phyloP scores from a whole-genome alignment of 2,329 filamentous ascomycete species.

The Drechslera avenae region DNA sequence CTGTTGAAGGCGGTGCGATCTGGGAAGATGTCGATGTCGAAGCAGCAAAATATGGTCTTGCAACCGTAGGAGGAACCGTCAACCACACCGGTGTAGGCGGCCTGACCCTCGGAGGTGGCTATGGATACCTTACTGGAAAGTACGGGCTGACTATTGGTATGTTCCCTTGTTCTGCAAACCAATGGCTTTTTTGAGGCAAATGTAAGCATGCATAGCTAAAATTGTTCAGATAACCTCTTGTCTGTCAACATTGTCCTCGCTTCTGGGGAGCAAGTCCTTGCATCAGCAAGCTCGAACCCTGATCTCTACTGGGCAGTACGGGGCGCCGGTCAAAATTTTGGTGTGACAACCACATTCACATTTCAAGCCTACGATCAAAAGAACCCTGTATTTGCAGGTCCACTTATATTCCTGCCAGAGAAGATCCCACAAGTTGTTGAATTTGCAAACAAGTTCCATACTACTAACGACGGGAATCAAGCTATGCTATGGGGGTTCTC shows the following conservation, averaged over 20 bases:
- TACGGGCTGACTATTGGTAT: constrained; percentile 61
- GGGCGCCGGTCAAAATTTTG: constrained; percentile 46
- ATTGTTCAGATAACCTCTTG: constrained; percentile 45
- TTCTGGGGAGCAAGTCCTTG: constrained; percentile 44
- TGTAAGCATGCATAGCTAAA: neutral
- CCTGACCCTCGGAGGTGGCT: constrained; percentile 60
- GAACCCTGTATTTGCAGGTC: constrained; percentile 44
- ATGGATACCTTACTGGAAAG: constrained; percentile 60
- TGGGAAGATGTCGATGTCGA: constrained; percentile 63
- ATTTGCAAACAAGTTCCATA: constrained; percentile 40
- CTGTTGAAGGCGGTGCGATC: constrained; percentile 57
- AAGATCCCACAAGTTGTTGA: constrained; percentile 34
- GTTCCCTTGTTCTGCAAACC: neutral
- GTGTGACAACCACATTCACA: constrained; percentile 51
- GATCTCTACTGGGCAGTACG: constrained; percentile 50
- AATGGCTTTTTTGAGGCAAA: neutral
- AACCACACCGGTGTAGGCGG: constrained; percentile 67
- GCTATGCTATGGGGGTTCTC: constrained; percentile 35
- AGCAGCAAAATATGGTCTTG: constrained; percentile 57
- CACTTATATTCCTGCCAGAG: constrained; percentile 43
- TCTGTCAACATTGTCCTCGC: constrained; percentile 42
- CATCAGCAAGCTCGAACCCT: constrained; percentile 28
- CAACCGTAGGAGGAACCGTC: constrained; percentile 66
- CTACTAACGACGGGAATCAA: constrained; percentile 36
- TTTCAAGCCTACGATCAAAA: constrained; percentile 42